Evolutionary conservation across 257 asterid genomes (phyloP).

Genomic region (Ballota nigra): DNA sequence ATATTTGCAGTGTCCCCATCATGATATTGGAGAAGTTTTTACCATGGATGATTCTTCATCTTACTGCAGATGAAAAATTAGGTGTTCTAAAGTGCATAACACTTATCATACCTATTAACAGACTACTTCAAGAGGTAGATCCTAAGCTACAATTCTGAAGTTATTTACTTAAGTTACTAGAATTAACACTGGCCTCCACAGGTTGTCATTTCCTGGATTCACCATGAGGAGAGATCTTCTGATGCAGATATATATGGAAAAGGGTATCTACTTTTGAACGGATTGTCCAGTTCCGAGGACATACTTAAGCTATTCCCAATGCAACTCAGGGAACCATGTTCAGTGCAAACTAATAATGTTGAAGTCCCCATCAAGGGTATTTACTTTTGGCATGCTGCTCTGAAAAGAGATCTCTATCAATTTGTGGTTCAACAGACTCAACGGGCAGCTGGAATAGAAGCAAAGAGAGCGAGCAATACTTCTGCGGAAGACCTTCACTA

Average conservation of each 20-base stretch:
- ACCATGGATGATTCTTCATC: constrained; percentile 60
- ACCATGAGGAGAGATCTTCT: constrained; percentile 34
- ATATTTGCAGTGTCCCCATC: constrained; percentile 73
- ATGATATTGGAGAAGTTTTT: constrained; percentile 71
- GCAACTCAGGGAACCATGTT: constrained; percentile 32
- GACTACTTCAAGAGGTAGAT: constrained; percentile 70
- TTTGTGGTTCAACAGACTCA: constrained; percentile 73
- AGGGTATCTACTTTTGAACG: constrained; percentile 49
- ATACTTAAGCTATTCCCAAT: constrained; percentile 34
- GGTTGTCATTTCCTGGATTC: constrained; percentile 79
- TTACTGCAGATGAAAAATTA: constrained; percentile 49
- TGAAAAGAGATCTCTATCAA: constrained; percentile 52
- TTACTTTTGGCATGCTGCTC: constrained; percentile 67
- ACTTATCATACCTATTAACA: constrained; percentile 62
- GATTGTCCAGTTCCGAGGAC: constrained; percentile 44
- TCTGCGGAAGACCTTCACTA: constrained; percentile 70
- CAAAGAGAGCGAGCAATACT: constrained; percentile 68
- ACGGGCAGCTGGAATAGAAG: constrained; percentile 50
- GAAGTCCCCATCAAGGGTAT: constrained; percentile 53
- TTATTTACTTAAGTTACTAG: constrained; percentile 17
- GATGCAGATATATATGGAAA: constrained; percentile 34
- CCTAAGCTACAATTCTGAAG: constrained; percentile 16
- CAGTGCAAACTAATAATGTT: constrained; percentile 19
- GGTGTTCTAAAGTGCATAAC: constrained; percentile 52
- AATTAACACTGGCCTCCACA: constrained; percentile 37